Base-by-base conservation (phyloP, 805 yeast genomes). In the Metschnikowia noctiluminum region DNA sequence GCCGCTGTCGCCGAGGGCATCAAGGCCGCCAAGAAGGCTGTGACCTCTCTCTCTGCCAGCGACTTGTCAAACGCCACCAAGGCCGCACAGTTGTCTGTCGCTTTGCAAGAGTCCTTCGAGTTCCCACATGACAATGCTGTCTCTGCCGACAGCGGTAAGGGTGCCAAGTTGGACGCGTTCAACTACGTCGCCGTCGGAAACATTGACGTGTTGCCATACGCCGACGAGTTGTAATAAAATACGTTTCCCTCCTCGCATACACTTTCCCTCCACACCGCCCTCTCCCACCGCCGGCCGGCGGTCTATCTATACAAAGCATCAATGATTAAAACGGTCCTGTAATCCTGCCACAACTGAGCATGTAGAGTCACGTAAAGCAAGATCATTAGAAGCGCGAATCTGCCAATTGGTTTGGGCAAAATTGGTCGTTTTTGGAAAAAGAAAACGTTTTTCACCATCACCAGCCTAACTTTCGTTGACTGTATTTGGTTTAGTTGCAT, bases 111-210 rank as follows among this genome's bases (percentile, higher is more conserved):
- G 38, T 56, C 68, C 34, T 63, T 63, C 55, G 70, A 63, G 51
- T 42, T 55, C 55, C 70, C 73, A 14, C 59, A 60, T 43, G 59
- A 56, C 50, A 49, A 66, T 49, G 59, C 65, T 50, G 60, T 73
- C 36, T 64, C 66, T 48, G 67, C 70, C 40, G 64, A 69, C 43
- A 62, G 67, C 43, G 70, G 65, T 44, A 57, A 62, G 55, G 61
- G 64, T 41, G 64, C 58, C 50, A 74, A 79, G 63, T 61, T 86
- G 52, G 78, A 77, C 56, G 54, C 47, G 41, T 84, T 84, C 76
- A 89, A 85, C 76, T 84, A 87, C 64, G 94, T 85, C 57, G 97
- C 94, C 55, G 84, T 89, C 54, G 99, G 98, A 73, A 85, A 89
- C 70, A 82, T 85, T 53, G 85, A 83, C 65, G 82, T 81, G 57